These are phyloP conservation scores for Fusarium chlamydosporum DNA, from an alignment of 2,329 filamentous ascomycete genomes.

Conservation along the genomic window DNA sequence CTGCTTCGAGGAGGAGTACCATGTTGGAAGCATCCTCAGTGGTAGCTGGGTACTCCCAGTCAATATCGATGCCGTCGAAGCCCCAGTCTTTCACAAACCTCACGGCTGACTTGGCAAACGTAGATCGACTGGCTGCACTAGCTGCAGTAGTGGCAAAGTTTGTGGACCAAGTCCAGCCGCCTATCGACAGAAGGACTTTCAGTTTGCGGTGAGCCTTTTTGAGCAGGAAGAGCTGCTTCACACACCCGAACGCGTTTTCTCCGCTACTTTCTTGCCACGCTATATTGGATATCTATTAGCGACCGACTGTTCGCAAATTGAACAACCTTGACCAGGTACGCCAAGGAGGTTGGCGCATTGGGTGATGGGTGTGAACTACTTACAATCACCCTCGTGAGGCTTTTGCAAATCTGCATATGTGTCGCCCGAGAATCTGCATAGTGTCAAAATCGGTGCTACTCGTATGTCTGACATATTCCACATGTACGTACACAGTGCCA, in stretches of 20 bases:
- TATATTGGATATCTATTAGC: too few species aligned
- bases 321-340: too few species aligned
- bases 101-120: conserved; percentile 78
- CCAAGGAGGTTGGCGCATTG: too few species aligned
- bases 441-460: neutral
- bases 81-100: conserved; percentile 76
- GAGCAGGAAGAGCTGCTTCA: conserved; percentile 81
- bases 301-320: too few species aligned
- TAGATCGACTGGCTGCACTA: conserved; percentile 67
- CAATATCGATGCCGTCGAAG: conserved; percentile 69
- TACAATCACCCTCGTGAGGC: conserved; percentile 30
- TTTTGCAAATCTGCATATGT: conserved; percentile 29
- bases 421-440: conserved; percentile 19
- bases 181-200: conserved; percentile 82
- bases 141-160: conserved; percentile 77
- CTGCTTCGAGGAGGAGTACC: conserved; percentile 57
- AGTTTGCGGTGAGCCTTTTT: conserved; percentile 82
- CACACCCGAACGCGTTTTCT: conserved; percentile 78
- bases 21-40: conserved; percentile 58
- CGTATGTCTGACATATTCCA: neutral
- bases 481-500: conserved; percentile 76
- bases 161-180: conserved; percentile 83
- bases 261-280: conserved; percentile 4
- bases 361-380: conserved; percentile 3
- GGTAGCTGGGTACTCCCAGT: conserved; percentile 56